A percentile compares a stretch with the other conserved stretches of the same genome.
phyloP scores from a whole-genome alignment of 2,329 filamentous ascomycete species.

The Penicillium sp. region DNA sequence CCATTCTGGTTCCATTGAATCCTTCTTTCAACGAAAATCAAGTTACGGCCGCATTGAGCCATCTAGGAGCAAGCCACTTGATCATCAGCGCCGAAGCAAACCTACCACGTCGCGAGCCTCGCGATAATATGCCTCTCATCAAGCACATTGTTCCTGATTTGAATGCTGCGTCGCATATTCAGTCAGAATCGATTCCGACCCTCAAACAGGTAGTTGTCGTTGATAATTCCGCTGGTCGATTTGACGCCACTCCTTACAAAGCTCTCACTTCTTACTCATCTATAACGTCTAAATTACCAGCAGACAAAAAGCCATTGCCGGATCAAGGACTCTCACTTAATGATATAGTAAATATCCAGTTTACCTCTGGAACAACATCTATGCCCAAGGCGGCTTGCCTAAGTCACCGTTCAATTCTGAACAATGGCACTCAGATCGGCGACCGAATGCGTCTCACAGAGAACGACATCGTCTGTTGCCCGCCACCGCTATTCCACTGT shows the following conservation, averaged over 20 bases:
- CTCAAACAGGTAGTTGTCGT: constrained; percentile 70
- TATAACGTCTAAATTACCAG: constrained; percentile 40
- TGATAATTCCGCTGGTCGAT: constrained; percentile 65
- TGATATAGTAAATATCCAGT: constrained; percentile 91
- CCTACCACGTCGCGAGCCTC: constrained; percentile 61
- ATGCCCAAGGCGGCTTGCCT: constrained; percentile 89
- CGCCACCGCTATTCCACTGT: constrained; percentile 62
- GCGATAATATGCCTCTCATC: constrained; percentile 57
- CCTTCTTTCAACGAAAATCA: constrained; percentile 80
- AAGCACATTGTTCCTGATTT: constrained; percentile 51
- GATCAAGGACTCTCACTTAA: constrained; percentile 49
- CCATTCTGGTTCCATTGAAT: constrained; percentile 82
- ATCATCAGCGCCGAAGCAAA: constrained; percentile 87
- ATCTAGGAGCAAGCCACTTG: constrained; percentile 69
- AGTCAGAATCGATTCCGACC: constrained; percentile 61
- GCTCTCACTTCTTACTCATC: constrained; percentile 48
- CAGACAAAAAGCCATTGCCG: constrained; percentile 40
- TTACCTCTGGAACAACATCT: constrained; percentile 92
- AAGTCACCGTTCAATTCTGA: constrained; percentile 79
- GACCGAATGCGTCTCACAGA: constrained; percentile 75
- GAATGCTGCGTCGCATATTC: constrained; percentile 33
- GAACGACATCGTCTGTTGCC: constrained; percentile 64
- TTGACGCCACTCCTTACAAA: constrained; percentile 43
- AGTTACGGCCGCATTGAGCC: constrained; percentile 71
- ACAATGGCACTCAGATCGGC: constrained; percentile 84